These are phyloP conservation scores for Aegilops sharonensis DNA, from an alignment of 176 grass and related monocot species.

Conservation along the genomic window DNA sequence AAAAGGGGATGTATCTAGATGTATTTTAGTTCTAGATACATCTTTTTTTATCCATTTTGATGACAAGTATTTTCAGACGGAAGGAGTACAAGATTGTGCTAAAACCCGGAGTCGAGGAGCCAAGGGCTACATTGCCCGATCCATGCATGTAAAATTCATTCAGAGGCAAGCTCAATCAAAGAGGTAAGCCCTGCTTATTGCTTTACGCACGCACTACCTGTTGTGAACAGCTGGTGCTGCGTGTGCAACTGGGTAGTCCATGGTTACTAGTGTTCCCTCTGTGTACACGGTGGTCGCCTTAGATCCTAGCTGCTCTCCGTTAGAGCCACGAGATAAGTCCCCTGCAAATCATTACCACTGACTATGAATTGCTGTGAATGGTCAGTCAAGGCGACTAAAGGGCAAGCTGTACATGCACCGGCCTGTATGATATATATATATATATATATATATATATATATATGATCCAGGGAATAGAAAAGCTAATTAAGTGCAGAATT, in stretches of 20 bases:
- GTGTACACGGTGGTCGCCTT: constrained; percentile 15
- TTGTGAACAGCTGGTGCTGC: constrained; percentile 47
- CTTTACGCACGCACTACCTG: constrained; percentile 34
- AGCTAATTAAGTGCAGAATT: background rate
- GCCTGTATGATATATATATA: background rate
- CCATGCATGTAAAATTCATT: background rate
- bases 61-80: too few relatives aligned
- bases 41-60: too few relatives aligned
- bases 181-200: background rate
- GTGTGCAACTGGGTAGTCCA: constrained; percentile 54
- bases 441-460: too few relatives aligned
- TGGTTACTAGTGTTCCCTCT: constrained; percentile 39
- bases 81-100: background rate
- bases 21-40: too few relatives aligned
- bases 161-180: background rate
- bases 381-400: background rate
- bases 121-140: background rate
- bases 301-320: constrained; percentile 22
- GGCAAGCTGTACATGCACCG: background rate
- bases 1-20: too few relatives aligned
- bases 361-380: constrained; percentile 27
- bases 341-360: constrained; percentile 40
- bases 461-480: background rate
- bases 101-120: background rate
- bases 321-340: constrained; percentile 20